Evolutionary conservation across 805 yeast species (phyloP), one percentile per base, ranked within the genome.

Genomic region (Saccharomycopsis vini): DNA sequence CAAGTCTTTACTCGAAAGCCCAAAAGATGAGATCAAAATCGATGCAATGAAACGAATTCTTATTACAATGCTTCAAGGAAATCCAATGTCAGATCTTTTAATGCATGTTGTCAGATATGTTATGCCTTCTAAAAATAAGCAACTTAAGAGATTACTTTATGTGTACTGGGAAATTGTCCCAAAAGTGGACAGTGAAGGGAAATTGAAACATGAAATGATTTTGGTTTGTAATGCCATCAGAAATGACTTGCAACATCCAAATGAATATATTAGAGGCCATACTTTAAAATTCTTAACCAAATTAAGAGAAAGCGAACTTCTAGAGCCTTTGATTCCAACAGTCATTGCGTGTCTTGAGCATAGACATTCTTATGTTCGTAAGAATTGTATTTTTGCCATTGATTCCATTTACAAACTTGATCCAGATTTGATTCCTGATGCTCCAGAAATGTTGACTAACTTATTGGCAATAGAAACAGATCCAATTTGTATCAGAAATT

Each of bases 111-210:
- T 92, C 57, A 80, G 98, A 58, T 94, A 86, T 58, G 90, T 94
- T 46, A 88, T 92, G 97, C 98, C 99, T 13, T 85, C 95, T 15
- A 84, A 73, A 57, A 78, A 81, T 65, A 94, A 92, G 65, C 84
- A 80, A 56, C 76, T 94, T 64, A 92, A 92, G 72, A 92, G 89
- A 64, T 71, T 92, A 59, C 70, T 94, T 51, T 92, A 90, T 58
- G 85, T 87, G 57, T 92, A 92, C 69, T 92, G 97, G 97, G 99
- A 92, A 64, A 86, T 90, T 45, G 94, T 95, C 60, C 94, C 95
- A 44, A 94, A 94, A 65, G 69, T 82, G 52, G 95, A 87, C 55
- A 69, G 72, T 30, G 82, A 82, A 42, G 97, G 97, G 3, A 87
- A 86, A 62, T 75, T 94, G 72, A 86, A 86, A 66, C 97, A 90